Base-by-base conservation (phyloP, 805 yeast species). In the Blastobotrys terrestris region DNA sequence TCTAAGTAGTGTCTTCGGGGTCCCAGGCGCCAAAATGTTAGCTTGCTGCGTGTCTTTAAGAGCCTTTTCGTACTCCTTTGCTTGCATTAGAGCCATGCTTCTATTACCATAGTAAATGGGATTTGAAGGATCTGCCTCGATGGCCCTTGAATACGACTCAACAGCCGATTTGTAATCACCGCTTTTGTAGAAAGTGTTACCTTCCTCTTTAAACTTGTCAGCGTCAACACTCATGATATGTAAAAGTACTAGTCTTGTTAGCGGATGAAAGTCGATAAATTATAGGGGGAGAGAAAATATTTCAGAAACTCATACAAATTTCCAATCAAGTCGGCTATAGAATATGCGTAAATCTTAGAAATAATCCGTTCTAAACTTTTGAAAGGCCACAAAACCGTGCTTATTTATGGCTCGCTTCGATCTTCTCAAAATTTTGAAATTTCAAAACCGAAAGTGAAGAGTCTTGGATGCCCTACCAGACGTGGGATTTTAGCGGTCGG, bases 71-170 rank as follows among this genome's bases (percentile, higher is more conserved):
- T 63, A 69, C 52, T 64, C 58, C 16, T 58, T 57, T 14, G 59
- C 57, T 49, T 71, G 73, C 66, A 69, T 62, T 45, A 59, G 57
- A 2, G 77, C 75, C 62, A 72, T 70, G 13, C 67, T 55, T 35
- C 77, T 58, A 60, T 72, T 72, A 11, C 74, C 73, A 40, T 63
- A 64, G 51, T 68, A 66, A 7, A 64, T 60, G 2, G 73, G 63
- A 50, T 64, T 66, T 31, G 53, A 53, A n/a, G 72, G 70, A 46
- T 66, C 74, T n/a, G 58, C 52, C 35, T 60, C 60, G 8, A 73
- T 53, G 13, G 76, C 77, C 56, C 61, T 61, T 2, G 70, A 44
- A 57, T 71, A 70, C 31, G 57, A 56, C 7, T 56, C 60, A 6
- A 61, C 55, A 7, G 74, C 73, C 3, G 51, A 62, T 5, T 42